Conservation (phyloP, 2,329 filamentous ascomycete species). For the Fusarium sp. region DNA sequence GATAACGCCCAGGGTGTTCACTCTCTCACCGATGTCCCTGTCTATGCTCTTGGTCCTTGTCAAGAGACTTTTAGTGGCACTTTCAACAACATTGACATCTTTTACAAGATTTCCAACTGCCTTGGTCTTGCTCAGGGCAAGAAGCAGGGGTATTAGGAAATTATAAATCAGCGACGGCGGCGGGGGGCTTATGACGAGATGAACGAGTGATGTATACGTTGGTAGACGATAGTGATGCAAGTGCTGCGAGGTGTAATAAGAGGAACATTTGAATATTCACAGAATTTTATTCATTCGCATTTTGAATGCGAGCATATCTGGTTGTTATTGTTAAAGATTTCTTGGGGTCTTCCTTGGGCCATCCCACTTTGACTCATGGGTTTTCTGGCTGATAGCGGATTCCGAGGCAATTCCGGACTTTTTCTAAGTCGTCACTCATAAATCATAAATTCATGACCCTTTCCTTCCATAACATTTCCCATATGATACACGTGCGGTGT, state of each 20-base stretch:
- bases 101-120: slow-evolving; percentile 77
- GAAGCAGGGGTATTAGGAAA: slow-evolving; percentile 35
- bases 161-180: slow-evolving; percentile 3
- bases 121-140: slow-evolving; percentile 61
- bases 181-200: slow-evolving; percentile 32
- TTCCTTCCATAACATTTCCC: neutral
- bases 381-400: neutral
- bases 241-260: slow-evolving; percentile 29
- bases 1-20: slow-evolving; percentile 75
- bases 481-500: neutral
- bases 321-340: slow-evolving; percentile 1
- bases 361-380: neutral
- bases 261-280: neutral
- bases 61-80: slow-evolving; percentile 78
- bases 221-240: slow-evolving; percentile 25
- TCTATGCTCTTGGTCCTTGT: slow-evolving; percentile 82
- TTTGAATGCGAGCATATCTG: neutral
- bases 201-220: slow-evolving; percentile 26
- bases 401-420: neutral
- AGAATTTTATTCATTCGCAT: neutral
- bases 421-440: slow-evolving; percentile 1
- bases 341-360: neutral
- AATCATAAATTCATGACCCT: neutral
- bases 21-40: slow-evolving; percentile 79
- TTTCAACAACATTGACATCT: slow-evolving; percentile 76